Percentiles rank a stretch among this genome's conserved stretches.
Conservation (phyloP, 768 basidiomycete species). For the Boletellus ananas region DNA sequence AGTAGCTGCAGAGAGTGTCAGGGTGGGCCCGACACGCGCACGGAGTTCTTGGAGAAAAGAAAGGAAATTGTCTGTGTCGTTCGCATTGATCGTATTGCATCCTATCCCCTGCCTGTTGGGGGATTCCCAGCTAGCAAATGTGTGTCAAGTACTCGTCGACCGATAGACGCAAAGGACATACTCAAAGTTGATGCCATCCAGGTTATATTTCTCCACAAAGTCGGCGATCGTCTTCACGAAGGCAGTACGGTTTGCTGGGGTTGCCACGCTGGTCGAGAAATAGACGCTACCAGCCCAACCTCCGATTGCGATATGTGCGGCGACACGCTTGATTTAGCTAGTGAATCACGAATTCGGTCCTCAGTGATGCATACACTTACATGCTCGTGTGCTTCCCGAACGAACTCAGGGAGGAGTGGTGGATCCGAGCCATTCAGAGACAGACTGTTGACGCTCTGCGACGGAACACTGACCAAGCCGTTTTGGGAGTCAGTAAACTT, state of each 20-base stretch:
- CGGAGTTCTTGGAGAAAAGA: conserved; percentile 70
- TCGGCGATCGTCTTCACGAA: conserved; percentile 59
- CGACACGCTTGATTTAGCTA: conserved; percentile 41
- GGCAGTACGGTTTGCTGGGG: conserved; percentile 50
- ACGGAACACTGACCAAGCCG: conserved; percentile 28
- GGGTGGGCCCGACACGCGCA: conserved; percentile 41
- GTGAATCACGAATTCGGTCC: neutral
- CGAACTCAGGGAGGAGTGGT: conserved; percentile 53
- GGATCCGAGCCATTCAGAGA: conserved; percentile 42
- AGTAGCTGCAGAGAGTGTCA: conserved; percentile 70
- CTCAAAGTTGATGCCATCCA: conserved; percentile 52
- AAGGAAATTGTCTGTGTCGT: conserved; percentile 77
- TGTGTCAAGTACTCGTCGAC: neutral
- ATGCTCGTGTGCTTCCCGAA: conserved; percentile 39
- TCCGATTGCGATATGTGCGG: conserved; percentile 58
- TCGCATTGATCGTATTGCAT: conserved; percentile 54
- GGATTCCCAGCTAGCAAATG: conserved; percentile 74
- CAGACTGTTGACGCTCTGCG: conserved; percentile 30
- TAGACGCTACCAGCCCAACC: conserved; percentile 66
- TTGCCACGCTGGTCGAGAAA: conserved; percentile 61
- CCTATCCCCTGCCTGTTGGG: conserved; percentile 63
- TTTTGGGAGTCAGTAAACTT: neutral
- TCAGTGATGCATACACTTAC: conserved; percentile 18
- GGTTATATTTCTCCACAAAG: conserved; percentile 45
- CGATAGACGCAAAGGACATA: conserved; percentile 3